These are phyloP conservation scores for Neocallimastix lanati DNA, from an alignment of 192 early-diverging fungal species.

Conservation along the genomic window DNA sequence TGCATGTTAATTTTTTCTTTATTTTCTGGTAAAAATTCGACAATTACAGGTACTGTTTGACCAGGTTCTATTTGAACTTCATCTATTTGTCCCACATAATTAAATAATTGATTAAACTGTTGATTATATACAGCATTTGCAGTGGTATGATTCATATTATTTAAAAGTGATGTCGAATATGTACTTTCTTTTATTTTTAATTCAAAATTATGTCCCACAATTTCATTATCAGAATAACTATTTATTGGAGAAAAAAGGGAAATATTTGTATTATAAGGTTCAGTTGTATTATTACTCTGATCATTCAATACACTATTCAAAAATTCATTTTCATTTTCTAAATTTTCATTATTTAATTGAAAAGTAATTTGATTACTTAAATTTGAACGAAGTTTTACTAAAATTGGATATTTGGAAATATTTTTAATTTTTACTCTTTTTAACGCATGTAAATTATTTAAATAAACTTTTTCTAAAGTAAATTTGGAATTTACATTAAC, in stretches of 20 bases:
- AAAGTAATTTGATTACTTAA: conserved; percentile 61
- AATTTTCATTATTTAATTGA: conserved; percentile 71
- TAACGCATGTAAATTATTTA: conserved; percentile 64
- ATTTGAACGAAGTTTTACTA: conserved; percentile 63
- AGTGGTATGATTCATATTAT: not conserved
- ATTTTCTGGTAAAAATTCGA: conserved; percentile 15
- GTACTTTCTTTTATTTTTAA: conserved; percentile 14
- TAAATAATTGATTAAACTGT: conserved; percentile 66
- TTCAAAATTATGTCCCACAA: conserved; percentile 11
- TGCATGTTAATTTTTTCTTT: conserved; percentile 1
- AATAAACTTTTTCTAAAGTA: conserved; percentile 58
- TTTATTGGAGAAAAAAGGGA: conserved; percentile 3
- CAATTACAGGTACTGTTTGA: conserved; percentile 51
- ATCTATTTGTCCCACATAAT: conserved; percentile 62
- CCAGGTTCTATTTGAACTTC: conserved; percentile 14
- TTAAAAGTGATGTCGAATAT: not conserved
- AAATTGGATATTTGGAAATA: conserved; percentile 25
- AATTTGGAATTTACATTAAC: conserved; percentile 10
- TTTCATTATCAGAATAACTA: conserved; percentile 3
- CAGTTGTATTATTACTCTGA: not conserved
- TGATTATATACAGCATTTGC: too few species aligned
- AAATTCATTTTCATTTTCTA: conserved; percentile 6
- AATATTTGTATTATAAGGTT: not conserved
- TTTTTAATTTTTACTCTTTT: conserved; percentile 53
- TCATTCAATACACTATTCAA: not conserved